Evolutionary conservation across 257 asterid species (phyloP), one percentile per base, ranked within the genome.

Genomic region (Primulina huaijiensis): DNA sequence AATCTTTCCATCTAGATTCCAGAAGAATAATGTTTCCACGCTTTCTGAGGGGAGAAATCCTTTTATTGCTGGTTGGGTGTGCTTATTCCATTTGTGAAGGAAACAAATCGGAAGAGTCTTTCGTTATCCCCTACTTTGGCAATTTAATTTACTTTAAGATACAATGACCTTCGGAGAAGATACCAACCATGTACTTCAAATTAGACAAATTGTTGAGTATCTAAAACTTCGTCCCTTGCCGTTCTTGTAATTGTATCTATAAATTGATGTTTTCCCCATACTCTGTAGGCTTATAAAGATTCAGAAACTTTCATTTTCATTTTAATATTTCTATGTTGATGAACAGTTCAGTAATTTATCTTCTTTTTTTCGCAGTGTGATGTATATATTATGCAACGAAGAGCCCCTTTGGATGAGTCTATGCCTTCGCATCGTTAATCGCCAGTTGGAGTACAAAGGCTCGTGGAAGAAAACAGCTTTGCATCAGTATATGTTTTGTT

Each of bases 401-500:
- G 97, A 91, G 84, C 99, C 99, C 14, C 86, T 91, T 30, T 94
- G 99, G 99, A 86, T 88, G 95, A 73, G 80, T 68, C 78, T 88
- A 52, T 94, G 97, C 84, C 86, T 91, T 72, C 69, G 80, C 80
- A 74, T 81, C 46, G 78, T 83, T 70, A 86, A 82, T 82, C 95
- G 88, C 33, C 88, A 70, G 67, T 92, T 94, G n/a, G 88, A 85
- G 84, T 94, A 94, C 81, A 85, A 78, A 82, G 99, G 93, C 68
- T 86, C 95, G n/a, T 91, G 99, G 99, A 94, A 89, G 87, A 94
- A 82, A 83, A 91, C 97, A 55, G 69, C 96, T 72, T 79, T 94
- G 83, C 89, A 94, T 87, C 99, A 86, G 97, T 94, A 89, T 53
- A 92, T 27, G 55, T 72, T 69, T 68, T 58, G 60, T 60, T 64